Conservation (phyloP, 192 early-diverging fungal genomes). For the Podochytrium sp. region DNA sequence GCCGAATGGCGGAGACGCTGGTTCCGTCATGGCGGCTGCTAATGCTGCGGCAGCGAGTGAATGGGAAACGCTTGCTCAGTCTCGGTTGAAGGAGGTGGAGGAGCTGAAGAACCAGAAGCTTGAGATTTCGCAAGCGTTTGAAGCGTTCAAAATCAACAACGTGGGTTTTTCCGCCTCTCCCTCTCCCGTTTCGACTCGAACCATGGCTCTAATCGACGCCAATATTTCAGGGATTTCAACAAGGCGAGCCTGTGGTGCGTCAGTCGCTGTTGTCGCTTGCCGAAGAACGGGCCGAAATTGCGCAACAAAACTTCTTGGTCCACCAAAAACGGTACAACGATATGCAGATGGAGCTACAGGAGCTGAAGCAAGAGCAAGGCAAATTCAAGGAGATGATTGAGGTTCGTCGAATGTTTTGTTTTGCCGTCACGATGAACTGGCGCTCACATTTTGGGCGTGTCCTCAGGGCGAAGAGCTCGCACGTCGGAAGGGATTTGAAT, state of each 20-base stretch:
- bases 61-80: conserved; percentile 21
- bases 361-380: conserved; percentile 36
- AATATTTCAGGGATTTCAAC: conserved; percentile 11
- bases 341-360: conserved; percentile 36
- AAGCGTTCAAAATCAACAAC: conserved; percentile 28
- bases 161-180: background rate
- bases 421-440: background rate
- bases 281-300: conserved; percentile 42
- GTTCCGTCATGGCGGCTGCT: background rate
- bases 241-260: conserved; percentile 26
- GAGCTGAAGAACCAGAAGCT: conserved; percentile 31
- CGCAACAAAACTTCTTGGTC: conserved; percentile 30
- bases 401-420: conserved; percentile 15
- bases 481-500: conserved; percentile 47
- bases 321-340: conserved; percentile 43
- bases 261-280: conserved; percentile 29
- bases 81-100: conserved; percentile 43
- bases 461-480: conserved; percentile 40
- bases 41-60: background rate
- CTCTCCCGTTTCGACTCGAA: background rate
- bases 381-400: conserved; percentile 48
- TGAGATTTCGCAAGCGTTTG: conserved; percentile 34
- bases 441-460: background rate
- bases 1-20: background rate
- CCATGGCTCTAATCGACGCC: background rate